A percentile compares a stretch with the other conserved stretches of the same genome.
These are phyloP conservation scores for Allomyces arbusculus DNA, from an alignment of 192 early-diverging fungal genomes.

Conservation along the genomic window DNA sequence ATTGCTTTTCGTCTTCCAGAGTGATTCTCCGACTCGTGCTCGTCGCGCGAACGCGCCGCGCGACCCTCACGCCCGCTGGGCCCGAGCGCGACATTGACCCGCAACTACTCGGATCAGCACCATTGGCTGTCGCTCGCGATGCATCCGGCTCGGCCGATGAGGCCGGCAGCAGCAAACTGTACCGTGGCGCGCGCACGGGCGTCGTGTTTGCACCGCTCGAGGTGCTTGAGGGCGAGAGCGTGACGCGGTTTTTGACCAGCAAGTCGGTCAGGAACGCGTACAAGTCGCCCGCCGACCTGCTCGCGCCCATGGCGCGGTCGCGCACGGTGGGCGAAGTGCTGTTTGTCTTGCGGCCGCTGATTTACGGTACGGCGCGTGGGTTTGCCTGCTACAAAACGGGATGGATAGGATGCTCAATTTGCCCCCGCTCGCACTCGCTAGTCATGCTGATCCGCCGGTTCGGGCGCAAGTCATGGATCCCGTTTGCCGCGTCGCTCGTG, in stretches of 20 bases:
- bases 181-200: slow-evolving; percentile 24
- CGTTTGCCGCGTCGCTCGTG: slow-evolving; percentile 60
- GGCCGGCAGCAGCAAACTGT: slow-evolving; percentile 15
- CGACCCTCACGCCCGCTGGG: slow-evolving; percentile 15
- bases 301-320: slow-evolving; percentile 27
- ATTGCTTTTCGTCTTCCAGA: slow-evolving; percentile 2
- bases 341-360: slow-evolving; percentile 63
- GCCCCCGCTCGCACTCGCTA: slow-evolving; percentile 1
- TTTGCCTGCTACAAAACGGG: too few species aligned
- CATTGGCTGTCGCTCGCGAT: not conserved
- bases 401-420: too few species aligned
- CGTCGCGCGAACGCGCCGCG: slow-evolving; percentile 14
- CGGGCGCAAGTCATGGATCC: slow-evolving; percentile 55
- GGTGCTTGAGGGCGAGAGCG: too few species aligned
- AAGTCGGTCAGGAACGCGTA: slow-evolving; percentile 34
- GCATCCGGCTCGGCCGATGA: not conserved
- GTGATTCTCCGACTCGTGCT: slow-evolving; percentile 18
- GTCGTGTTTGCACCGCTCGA: slow-evolving; percentile 19
- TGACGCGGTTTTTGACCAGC: slow-evolving; percentile 7
- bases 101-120: slow-evolving; percentile 6
- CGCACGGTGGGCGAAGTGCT: slow-evolving; percentile 49
- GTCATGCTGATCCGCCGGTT: slow-evolving; percentile 52
- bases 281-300: slow-evolving; percentile 43
- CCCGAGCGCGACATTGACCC: slow-evolving; percentile 25
- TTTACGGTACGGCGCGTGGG: slow-evolving; percentile 39